Evolutionary conservation across 306 rosid species (phyloP), one percentile per base, ranked within the genome.

Genomic region (Corylus heterophylla): DNA sequence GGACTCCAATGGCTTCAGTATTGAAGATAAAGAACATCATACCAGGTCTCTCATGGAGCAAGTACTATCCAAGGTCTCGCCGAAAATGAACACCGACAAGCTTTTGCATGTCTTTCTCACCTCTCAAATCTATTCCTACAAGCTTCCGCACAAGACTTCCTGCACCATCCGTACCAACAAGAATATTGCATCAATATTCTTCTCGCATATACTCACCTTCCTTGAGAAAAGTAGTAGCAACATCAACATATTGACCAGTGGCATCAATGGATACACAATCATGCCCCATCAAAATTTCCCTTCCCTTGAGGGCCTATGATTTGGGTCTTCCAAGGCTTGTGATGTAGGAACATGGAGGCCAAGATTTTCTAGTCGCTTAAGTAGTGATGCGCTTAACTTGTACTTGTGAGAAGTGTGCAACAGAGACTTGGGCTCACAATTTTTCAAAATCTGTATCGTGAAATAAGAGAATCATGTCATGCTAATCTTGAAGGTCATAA

Each of bases 21-120:
- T 92, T 95, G 87, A 95, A 95, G 86, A 92, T 81, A 81, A 95
- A 92, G 69, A 91, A 95, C 51, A 95, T 92, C 98, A 95, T 95
- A 77, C 98, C 97, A 7, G 98, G 98, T 61, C 89, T 91, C 86
- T 92, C 92, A 82, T 83, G 78, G n/a, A 92, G 95, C 85, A 92
- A 85, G 88, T 85, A 92, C 79, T 89, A 87, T 20, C 98, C 98
- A 77, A 95, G 97, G 81, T 74, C 86, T 86, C 83, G n/a, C n/a
- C n/a, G 86, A 85, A 91, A 92, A 89, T 95, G 98, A 87, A 92
- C 83, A 73, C 97, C 92, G 54, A 95, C 88, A 80, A 95, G 97
- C 74, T 88, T 91, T 86, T 95, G 98, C 87, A 95, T 79, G 86
- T 91, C 92, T 27, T 83, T 89, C 87, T 95, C 89, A 77, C 98